These are phyloP conservation scores for Paspalum vaginatum DNA, from an alignment of 176 grass and related monocot species.

Conservation along the genomic window DNA sequence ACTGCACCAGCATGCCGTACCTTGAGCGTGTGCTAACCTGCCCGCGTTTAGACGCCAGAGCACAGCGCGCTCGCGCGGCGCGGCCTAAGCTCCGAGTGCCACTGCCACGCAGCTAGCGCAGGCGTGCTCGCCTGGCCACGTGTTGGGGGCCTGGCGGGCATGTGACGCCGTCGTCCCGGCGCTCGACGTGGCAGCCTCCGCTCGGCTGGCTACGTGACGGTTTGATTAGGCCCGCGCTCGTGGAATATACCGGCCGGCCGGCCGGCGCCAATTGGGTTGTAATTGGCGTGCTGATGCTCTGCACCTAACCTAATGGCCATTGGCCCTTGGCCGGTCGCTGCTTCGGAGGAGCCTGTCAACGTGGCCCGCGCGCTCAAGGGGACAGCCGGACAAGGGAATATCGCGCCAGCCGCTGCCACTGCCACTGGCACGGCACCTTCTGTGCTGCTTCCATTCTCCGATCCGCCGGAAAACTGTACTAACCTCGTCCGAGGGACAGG, in stretches of 20 bases:
- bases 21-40: too few relatives aligned
- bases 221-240: background rate
- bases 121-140: background rate
- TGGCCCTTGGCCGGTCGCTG: background rate
- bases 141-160: background rate
- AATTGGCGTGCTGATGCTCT: slow-evolving; percentile 25
- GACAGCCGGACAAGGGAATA: slow-evolving; percentile 48
- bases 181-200: background rate
- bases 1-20: too few relatives aligned
- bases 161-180: background rate
- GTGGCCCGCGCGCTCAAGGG: background rate
- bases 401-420: too few relatives aligned
- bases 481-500: slow-evolving; percentile 21
- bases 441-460: background rate
- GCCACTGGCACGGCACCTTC: too few relatives aligned
- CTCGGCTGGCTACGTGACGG: background rate
- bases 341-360: background rate
- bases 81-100: too few relatives aligned
- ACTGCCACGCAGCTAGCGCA: background rate
- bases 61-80: too few relatives aligned
- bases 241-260: background rate
- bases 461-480: background rate
- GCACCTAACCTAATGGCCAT: slow-evolving; percentile 28
- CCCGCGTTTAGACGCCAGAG: too few relatives aligned
- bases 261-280: background rate